phyloP scores from a whole-genome alignment of 495 filamentous ascomycete species.

The Lasiosphaeria ovina region DNA sequence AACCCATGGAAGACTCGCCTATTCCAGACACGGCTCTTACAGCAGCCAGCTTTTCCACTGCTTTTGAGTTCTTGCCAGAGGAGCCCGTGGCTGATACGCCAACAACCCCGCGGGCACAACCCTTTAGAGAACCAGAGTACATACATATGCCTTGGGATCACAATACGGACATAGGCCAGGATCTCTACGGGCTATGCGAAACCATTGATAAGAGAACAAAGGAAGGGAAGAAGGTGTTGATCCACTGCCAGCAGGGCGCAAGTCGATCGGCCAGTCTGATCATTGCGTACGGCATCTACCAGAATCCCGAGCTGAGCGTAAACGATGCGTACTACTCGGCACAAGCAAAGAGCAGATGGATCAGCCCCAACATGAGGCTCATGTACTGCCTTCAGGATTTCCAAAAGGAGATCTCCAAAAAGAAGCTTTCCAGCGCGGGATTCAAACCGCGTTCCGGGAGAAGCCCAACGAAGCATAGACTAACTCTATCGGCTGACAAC shows the following conservation, averaged over 20 bases:
- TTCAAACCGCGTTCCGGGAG: slow-evolving; percentile 48
- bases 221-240: slow-evolving; percentile 79
- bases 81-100: slow-evolving; percentile 41
- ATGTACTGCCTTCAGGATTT: slow-evolving; percentile 98
- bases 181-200: slow-evolving; percentile 81
- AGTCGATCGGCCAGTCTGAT: slow-evolving; percentile 95
- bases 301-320: slow-evolving; percentile 79
- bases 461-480: slow-evolving; percentile 50
- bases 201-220: slow-evolving; percentile 75
- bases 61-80: slow-evolving; percentile 57
- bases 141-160: slow-evolving; percentile 97
- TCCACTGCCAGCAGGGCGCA: slow-evolving; percentile 95
- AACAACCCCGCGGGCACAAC: slow-evolving; percentile 57
- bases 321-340: slow-evolving; percentile 92
- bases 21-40: slow-evolving; percentile 71
- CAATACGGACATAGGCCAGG: slow-evolving; percentile 90
- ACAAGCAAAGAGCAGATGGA: slow-evolving; percentile 88
- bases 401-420: slow-evolving; percentile 62
- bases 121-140: slow-evolving; percentile 72
- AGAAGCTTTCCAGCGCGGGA: slow-evolving; percentile 41
- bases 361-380: slow-evolving; percentile 96
- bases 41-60: slow-evolving; percentile 67
- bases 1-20: slow-evolving; percentile 40
- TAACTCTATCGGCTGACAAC: slow-evolving; percentile 52
- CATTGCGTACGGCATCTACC: slow-evolving; percentile 93